Conservation (phyloP, 1,284 basidiomycete genomes). For the Leucoagaricus sp. region DNA sequence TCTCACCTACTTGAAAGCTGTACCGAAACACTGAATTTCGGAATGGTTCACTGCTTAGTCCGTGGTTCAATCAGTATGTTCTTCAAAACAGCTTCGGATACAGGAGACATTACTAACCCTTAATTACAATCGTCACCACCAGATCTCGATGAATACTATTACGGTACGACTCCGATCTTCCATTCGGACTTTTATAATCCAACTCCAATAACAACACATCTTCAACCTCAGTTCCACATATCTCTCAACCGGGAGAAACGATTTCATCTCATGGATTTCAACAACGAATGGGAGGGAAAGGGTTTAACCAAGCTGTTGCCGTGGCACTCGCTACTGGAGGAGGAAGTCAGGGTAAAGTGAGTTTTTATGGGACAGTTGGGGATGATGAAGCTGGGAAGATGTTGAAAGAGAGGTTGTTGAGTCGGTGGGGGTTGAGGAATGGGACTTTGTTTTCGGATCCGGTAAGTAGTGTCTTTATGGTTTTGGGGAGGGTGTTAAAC, state of each 20-base stretch:
- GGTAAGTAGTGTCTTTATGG: slow-evolving; percentile 33
- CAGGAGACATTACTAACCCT: background rate
- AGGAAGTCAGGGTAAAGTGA: slow-evolving; percentile 25
- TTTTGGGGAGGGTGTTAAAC: background rate
- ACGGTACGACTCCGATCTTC: too few relatives aligned
- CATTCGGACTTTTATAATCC: too few relatives aligned
- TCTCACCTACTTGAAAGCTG: too few relatives aligned
- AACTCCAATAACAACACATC: background rate
- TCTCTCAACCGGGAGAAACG: slow-evolving; percentile 56
- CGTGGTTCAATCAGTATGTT: slow-evolving; percentile 57
- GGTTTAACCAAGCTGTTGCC: slow-evolving; percentile 61
- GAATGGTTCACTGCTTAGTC: slow-evolving; percentile 30
- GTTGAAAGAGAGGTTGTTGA: slow-evolving; percentile 38
- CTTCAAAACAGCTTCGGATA: background rate
- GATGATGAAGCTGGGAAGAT: slow-evolving; percentile 45
- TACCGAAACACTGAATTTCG: too few relatives aligned
- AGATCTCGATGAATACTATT: slow-evolving; percentile 63
- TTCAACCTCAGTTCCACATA: slow-evolving; percentile 42
- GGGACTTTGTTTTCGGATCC: slow-evolving; percentile 37
- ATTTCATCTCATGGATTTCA: slow-evolving; percentile 50
- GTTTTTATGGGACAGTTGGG: slow-evolving; percentile 51
- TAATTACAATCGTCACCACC: background rate
- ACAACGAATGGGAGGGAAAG: slow-evolving; percentile 55
- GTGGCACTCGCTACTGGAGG: slow-evolving; percentile 48
- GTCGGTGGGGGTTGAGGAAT: slow-evolving; percentile 36